Conservation (phyloP, 2,329 filamentous ascomycete genomes). For the Calycina herbarum region DNA sequence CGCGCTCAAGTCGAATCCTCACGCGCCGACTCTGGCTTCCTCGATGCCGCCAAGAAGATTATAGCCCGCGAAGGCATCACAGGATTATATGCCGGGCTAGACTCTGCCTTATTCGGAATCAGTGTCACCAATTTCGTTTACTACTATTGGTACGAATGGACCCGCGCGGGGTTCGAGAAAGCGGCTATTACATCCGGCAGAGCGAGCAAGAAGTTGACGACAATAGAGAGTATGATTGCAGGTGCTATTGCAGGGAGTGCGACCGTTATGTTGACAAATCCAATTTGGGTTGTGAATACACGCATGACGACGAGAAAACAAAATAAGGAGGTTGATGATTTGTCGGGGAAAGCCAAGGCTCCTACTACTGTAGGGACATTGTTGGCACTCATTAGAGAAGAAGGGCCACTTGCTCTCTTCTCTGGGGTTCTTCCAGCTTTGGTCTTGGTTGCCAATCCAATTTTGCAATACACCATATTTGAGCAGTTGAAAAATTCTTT, state of each 20-base stretch:
- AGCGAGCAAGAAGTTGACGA: slow-evolving; percentile 79
- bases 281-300: slow-evolving; percentile 99
- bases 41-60: slow-evolving; percentile 81
- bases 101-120: slow-evolving; percentile 95
- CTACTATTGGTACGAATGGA: slow-evolving; percentile 99
- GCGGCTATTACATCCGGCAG: slow-evolving; percentile 73
- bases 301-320: slow-evolving; percentile 90
- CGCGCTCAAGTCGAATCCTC: slow-evolving; percentile 97
- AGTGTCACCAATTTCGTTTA: slow-evolving; percentile 99
- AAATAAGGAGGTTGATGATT: slow-evolving; percentile 45
- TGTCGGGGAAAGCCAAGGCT: slow-evolving; percentile 48
- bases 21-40: slow-evolving; percentile 81
- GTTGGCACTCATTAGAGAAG: slow-evolving; percentile 74
- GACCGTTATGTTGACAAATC: slow-evolving; percentile 94
- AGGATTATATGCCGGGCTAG: slow-evolving; percentile 89
- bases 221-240: slow-evolving; percentile 90
- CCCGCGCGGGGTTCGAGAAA: slow-evolving; percentile 78
- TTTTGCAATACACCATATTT: slow-evolving; percentile 97
- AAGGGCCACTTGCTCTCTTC: slow-evolving; percentile 84
- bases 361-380: slow-evolving; percentile 81
- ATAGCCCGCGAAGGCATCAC: slow-evolving; percentile 86
- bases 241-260: slow-evolving; percentile 91
- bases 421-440: slow-evolving; percentile 89
- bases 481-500: slow-evolving; percentile 94
- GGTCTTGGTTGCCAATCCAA: slow-evolving; percentile 95